Conservation (phyloP, 139 green algal genomes). For the Picochlorum sp. region DNA sequence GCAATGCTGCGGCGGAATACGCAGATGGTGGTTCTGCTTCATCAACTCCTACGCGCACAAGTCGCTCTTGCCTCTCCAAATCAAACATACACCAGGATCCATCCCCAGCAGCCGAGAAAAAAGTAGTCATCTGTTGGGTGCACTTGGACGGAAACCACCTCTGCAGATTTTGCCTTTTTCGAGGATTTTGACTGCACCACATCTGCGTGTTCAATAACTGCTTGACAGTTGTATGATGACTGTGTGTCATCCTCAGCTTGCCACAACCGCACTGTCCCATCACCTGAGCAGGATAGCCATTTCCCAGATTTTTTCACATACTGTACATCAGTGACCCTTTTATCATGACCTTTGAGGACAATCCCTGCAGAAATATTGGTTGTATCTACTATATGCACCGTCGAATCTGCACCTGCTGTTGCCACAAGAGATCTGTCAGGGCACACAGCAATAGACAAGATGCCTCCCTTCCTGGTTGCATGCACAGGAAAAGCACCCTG, state of each 20-base stretch:
- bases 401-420: slow-evolving; percentile 56
- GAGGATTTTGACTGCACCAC: neutral
- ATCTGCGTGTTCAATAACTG: neutral
- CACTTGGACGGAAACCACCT: slow-evolving; percentile 48
- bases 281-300: slow-evolving; percentile 61
- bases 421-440: slow-evolving; percentile 33
- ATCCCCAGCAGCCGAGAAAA: slow-evolving; percentile 67
- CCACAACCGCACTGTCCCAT: slow-evolving; percentile 78
- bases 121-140: slow-evolving; percentile 80
- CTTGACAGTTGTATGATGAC: slow-evolving; percentile 2
- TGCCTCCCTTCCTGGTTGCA: slow-evolving; percentile 77
- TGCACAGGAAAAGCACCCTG: slow-evolving; percentile 68
- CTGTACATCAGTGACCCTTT: slow-evolving; percentile 42
- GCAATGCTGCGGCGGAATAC: slow-evolving; percentile 48
- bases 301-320: slow-evolving; percentile 33
- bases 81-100: slow-evolving; percentile 53
- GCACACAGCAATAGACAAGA: slow-evolving; percentile 60
- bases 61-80: neutral
- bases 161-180: slow-evolving; percentile 9
- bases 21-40: slow-evolving; percentile 24
- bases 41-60: neutral
- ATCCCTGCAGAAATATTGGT: slow-evolving; percentile 28
- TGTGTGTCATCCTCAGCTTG: slow-evolving; percentile 8
- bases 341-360: slow-evolving; percentile 71
- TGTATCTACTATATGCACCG: slow-evolving; percentile 58